These are phyloP conservation scores for Conringia planisiliqua DNA, from an alignment of 345 rosid species.

Conservation along the genomic window DNA sequence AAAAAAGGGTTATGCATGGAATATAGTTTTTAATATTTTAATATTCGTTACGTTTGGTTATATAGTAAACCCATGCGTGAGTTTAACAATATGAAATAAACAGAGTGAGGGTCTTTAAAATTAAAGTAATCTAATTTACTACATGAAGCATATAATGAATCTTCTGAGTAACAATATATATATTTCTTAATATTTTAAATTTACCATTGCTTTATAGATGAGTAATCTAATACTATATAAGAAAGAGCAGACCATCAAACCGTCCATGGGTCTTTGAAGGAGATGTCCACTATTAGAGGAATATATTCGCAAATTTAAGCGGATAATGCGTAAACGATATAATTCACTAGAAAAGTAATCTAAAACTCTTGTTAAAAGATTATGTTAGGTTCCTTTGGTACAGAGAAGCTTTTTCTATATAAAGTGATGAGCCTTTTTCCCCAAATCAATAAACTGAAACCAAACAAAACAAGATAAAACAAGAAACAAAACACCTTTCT, in stretches of 20 bases:
- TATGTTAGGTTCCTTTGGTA: conserved; percentile 6
- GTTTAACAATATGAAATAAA: not conserved
- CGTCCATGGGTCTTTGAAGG: conserved; percentile 1
- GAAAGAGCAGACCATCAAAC: conserved; percentile 7
- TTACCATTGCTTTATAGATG: not conserved
- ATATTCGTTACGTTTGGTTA: not conserved
- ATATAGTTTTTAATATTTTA: not conserved
- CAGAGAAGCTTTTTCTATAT: conserved; percentile 1
- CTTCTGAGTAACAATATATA: not conserved
- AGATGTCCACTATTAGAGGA: not conserved
- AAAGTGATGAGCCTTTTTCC: not conserved
- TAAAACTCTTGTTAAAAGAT: not conserved
- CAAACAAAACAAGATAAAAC: conserved; percentile 4
- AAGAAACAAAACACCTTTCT: conserved; percentile 11
- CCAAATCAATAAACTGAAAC: conserved; percentile 3
- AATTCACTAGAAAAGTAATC: not conserved
- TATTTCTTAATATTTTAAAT: not conserved
- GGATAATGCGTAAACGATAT: not conserved
- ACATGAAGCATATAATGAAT: not conserved
- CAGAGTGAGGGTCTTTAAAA: not conserved
- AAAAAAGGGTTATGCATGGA: not conserved
- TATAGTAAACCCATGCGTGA: not conserved
- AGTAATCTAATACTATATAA: not conserved
- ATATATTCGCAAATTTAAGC: not conserved
- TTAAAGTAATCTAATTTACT: not conserved